phyloP scores from a whole-genome alignment of 129 eudicot genomes.

The Lonicera japonica region DNA sequence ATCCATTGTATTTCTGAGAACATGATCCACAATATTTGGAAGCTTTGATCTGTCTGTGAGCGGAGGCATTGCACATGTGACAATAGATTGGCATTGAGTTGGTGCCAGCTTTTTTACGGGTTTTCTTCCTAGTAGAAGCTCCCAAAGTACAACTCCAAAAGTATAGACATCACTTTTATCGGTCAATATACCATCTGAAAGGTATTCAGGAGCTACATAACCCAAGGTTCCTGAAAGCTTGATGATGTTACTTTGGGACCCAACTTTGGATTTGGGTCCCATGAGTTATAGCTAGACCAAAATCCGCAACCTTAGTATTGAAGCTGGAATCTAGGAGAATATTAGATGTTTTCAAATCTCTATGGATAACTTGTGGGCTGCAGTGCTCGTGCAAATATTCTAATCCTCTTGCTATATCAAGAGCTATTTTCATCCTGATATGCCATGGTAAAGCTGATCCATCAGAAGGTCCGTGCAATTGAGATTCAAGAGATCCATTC shows the following conservation, averaged over 20 bases:
- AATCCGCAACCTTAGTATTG: slow-evolving; percentile 89
- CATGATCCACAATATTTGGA: slow-evolving; percentile 70
- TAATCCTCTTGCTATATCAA: slow-evolving; percentile 73
- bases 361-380: slow-evolving; percentile 72
- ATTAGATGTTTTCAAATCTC: slow-evolving; percentile 88
- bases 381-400: slow-evolving; percentile 73
- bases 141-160: slow-evolving; percentile 11
- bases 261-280: slow-evolving; percentile 52
- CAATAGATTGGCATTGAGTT: slow-evolving; percentile 65
- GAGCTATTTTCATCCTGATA: slow-evolving; percentile 71
- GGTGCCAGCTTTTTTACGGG: too few relatives aligned
- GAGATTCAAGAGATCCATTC: slow-evolving; percentile 79
- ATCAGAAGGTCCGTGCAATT: slow-evolving; percentile 77
- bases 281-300: slow-evolving; percentile 60
- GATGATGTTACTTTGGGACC: too few relatives aligned
- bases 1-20: slow-evolving; percentile 74
- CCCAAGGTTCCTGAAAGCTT: slow-evolving; percentile 73
- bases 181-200: slow-evolving; percentile 10
- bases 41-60: slow-evolving; percentile 68
- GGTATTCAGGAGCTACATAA: slow-evolving; percentile 91
- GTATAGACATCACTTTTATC: slow-evolving; percentile 16
- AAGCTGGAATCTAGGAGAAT: slow-evolving; percentile 74
- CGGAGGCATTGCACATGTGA: slow-evolving; percentile 94
- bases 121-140: too few relatives aligned
- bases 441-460: slow-evolving; percentile 79